Percentiles rank a stretch among this genome's conserved stretches.
phyloP scores from a whole-genome alignment of 2,329 filamentous ascomycete genomes.

The Aureobasidium namibiae region DNA sequence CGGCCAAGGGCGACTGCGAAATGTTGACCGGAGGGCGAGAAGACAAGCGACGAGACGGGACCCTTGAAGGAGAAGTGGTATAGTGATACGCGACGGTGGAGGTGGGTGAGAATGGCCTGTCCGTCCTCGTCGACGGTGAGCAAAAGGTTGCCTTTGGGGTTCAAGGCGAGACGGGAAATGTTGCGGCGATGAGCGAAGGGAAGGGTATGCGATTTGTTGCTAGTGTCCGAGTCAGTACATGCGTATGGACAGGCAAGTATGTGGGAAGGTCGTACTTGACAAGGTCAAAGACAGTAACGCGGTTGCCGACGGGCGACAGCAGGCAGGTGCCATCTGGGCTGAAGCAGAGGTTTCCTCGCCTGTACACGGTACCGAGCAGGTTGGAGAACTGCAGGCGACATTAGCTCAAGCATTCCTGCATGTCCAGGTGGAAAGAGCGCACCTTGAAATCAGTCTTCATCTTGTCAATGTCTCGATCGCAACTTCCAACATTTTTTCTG shows the following conservation, averaged over 20 bases:
- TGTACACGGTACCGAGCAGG: slow-evolving; percentile 94
- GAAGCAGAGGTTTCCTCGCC: slow-evolving; percentile 94
- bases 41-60: slow-evolving; percentile 74
- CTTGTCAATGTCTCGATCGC: slow-evolving; percentile 21
- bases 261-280: slow-evolving; percentile 63
- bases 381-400: slow-evolving; percentile 74
- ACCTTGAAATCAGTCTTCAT: slow-evolving; percentile 99
- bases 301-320: slow-evolving; percentile 91
- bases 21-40: slow-evolving; percentile 82
- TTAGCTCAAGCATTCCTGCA: slow-evolving; percentile 20
- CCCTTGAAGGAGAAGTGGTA: slow-evolving; percentile 94
- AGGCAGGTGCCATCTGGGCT: slow-evolving; percentile 93
- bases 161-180: slow-evolving; percentile 78
- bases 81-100: slow-evolving; percentile 73
- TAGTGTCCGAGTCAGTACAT: slow-evolving; percentile 27
- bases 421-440: background rate
- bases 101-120: slow-evolving; percentile 84
- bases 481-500: slow-evolving; percentile 12
- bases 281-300: slow-evolving; percentile 91
- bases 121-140: slow-evolving; percentile 93
- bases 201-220: slow-evolving; percentile 80
- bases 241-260: background rate
- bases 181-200: slow-evolving; percentile 92
- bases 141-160: slow-evolving; percentile 82
- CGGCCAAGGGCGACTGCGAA: slow-evolving; percentile 85